Evolutionary conservation across 345 rosid species (phyloP).

Genomic region (Kandelia obovata): DNA sequence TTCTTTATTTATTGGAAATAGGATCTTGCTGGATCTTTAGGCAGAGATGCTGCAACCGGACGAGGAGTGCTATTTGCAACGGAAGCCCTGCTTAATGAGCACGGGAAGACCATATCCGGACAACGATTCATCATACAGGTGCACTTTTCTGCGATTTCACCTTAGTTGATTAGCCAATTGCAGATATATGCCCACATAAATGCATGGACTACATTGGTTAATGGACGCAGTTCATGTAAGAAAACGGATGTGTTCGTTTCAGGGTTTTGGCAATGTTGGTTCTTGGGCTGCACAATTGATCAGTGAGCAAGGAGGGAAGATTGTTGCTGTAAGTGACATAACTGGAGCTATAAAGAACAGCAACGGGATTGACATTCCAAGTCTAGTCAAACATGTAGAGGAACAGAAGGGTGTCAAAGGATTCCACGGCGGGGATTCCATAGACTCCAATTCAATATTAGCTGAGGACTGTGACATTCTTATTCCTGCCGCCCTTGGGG

Average conservation of each 20-base stretch:
- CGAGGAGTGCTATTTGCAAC: slow-evolving; percentile 93
- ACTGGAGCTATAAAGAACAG: slow-evolving; percentile 84
- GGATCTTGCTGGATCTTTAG: slow-evolving; percentile 98
- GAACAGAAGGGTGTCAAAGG: slow-evolving; percentile 73
- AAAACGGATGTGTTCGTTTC: background rate
- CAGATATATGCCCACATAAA: background rate
- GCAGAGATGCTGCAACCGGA: slow-evolving; percentile 97
- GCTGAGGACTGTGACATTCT: slow-evolving; percentile 85
- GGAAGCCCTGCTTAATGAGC: slow-evolving; percentile 87
- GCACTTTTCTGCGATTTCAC: background rate
- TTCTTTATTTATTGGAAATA: slow-evolving; percentile 11
- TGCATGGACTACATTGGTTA: no score
- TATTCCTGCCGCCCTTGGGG: slow-evolving; percentile 92
- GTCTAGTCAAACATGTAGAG: slow-evolving; percentile 55
- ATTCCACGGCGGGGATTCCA: slow-evolving; percentile 55
- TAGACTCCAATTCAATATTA: slow-evolving; percentile 58
- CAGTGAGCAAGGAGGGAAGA: slow-evolving; percentile 67
- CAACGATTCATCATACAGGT: slow-evolving; percentile 89
- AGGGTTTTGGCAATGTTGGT: slow-evolving; percentile 99
- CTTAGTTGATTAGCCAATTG: background rate
- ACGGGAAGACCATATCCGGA: slow-evolving; percentile 68
- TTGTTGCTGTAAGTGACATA: slow-evolving; percentile 81
- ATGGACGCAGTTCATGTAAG: background rate
- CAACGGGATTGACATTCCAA: slow-evolving; percentile 61
- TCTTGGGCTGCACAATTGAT: slow-evolving; percentile 93